Base-by-base conservation (phyloP, 208 protist genomes). In the Lotmaria passim region DNA sequence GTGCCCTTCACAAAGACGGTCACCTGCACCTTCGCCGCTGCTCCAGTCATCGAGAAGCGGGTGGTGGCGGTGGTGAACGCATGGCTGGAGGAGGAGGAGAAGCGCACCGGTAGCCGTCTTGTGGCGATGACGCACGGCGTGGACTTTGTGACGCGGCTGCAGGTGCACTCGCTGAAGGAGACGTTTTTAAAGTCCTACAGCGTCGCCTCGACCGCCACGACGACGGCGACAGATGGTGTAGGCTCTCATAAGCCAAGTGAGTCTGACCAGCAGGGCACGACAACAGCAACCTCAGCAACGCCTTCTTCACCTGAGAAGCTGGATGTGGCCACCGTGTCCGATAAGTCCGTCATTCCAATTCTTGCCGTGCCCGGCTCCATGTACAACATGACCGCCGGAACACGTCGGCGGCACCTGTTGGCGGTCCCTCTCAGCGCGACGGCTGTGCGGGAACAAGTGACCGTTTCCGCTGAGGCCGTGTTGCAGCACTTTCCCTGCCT, bases 61-160 rank as follows among this genome's bases (percentile, higher is more conserved):
- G 79, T 69, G 26, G 36, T 83, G 23, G 31, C 67, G 1, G 33
- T 50, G 36, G 24, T 79, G 39, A 82, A 81, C 59, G 41, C 30
- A 14, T 73, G 68, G 58, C 38, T 77, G 33, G 52, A 15, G 10
- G 43, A 56, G 24, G 81, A 77, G 48, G 76, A 79, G 70, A 28
- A 39, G 28, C 68, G 69, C 46, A 58, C 51, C 8, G 81, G 80
- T 55, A 82, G 78, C 69, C 67, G 81, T 21, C 51, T 95, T 31
- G 28, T 92, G 34, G 57, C 67, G 70, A 84, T 93, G 47, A 51
- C 57, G 31, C 86, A 88, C 63, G 87, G 90, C 12, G 75, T 82
- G 50, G 90, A 95, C 59, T 38, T 72, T 2, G 56, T 93, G 21
- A 57, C 73, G 24, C 79, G 90, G 3, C 75, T 95, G 28, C 87